Conservation (phyloP, 2,329 filamentous ascomycete genomes). For the Phoma herbarum region DNA sequence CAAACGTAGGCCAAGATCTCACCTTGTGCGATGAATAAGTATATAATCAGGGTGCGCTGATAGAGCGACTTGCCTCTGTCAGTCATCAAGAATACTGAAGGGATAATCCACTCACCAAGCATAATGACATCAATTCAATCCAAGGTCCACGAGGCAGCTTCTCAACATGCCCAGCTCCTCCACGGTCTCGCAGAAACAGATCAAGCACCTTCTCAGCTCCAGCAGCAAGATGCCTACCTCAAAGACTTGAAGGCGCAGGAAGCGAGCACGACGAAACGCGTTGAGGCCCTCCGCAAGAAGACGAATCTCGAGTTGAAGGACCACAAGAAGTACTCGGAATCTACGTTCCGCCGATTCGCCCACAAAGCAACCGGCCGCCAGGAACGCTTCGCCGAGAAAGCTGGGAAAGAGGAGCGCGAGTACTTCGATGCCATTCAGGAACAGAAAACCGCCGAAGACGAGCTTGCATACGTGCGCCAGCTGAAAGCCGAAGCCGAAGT, state of each 20-base stretch:
- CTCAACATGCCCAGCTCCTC: constrained; percentile 38
- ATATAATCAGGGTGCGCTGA: constrained; percentile 3
- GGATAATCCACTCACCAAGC: background rate
- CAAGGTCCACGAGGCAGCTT: constrained; percentile 40
- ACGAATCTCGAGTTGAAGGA: constrained; percentile 39
- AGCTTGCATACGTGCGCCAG: constrained; percentile 37
- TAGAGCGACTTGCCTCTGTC: background rate
- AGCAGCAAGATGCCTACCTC: constrained; percentile 44
- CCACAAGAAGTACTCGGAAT: constrained; percentile 49
- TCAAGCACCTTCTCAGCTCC: constrained; percentile 40
- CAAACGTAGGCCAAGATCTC: constrained; percentile 22
- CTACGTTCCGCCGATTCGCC: constrained; percentile 42
- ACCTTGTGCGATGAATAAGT: background rate
- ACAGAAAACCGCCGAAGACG: constrained; percentile 45
- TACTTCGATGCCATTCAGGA: constrained; percentile 47
- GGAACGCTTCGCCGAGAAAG: constrained; percentile 42
- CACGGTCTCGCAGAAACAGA: constrained; percentile 42
- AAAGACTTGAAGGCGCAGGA: constrained; percentile 39
- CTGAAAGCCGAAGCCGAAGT: constrained; percentile 38
- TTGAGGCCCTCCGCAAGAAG: constrained; percentile 28
- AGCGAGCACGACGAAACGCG: constrained; percentile 26
- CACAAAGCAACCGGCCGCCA: constrained; percentile 44
- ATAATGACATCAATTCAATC: constrained; percentile 35
- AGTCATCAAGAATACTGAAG: background rate
- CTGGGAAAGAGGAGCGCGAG: constrained; percentile 47